Conservation (phyloP, 148 eudicot genomes). For the Arctostaphylos glauca region DNA sequence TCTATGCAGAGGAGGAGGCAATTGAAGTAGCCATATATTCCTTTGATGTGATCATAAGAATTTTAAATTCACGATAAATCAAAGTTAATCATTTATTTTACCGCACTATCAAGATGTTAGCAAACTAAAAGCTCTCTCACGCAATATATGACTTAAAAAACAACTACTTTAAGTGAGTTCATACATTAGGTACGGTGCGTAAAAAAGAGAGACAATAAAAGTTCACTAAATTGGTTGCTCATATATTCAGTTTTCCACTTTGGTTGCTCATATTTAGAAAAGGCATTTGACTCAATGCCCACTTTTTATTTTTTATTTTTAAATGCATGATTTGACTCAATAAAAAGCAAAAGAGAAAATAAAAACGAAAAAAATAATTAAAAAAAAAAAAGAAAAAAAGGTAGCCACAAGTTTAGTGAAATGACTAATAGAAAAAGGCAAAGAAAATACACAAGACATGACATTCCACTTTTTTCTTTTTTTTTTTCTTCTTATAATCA, state of each 20-base stretch:
- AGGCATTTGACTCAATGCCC: neutral
- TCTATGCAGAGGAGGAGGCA: too few relatives aligned
- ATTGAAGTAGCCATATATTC: too few relatives aligned
- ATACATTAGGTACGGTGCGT: too few relatives aligned
- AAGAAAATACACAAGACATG: neutral
- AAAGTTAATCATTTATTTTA: too few relatives aligned
- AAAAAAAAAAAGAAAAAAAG: neutral
- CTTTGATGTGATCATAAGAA: too few relatives aligned
- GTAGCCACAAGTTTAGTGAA: neutral
- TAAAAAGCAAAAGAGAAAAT: neutral
- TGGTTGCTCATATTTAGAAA: neutral
- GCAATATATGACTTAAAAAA: too few relatives aligned
- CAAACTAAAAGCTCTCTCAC: too few relatives aligned
- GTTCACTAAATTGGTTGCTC: too few relatives aligned
- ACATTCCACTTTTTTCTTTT: neutral
- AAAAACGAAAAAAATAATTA: neutral
- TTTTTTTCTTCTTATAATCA: neutral
- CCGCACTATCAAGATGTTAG: too few relatives aligned
- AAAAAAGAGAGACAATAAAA: too few relatives aligned
- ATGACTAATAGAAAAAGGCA: neutral
- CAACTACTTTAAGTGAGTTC: too few relatives aligned
- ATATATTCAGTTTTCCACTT: neutral
- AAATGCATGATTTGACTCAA: neutral
- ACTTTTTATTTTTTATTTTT: neutral
- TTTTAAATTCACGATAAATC: too few relatives aligned